Evolutionary conservation across 805 yeast genomes (phyloP).

Genomic region (Hanseniaspora guilliermondii): DNA sequence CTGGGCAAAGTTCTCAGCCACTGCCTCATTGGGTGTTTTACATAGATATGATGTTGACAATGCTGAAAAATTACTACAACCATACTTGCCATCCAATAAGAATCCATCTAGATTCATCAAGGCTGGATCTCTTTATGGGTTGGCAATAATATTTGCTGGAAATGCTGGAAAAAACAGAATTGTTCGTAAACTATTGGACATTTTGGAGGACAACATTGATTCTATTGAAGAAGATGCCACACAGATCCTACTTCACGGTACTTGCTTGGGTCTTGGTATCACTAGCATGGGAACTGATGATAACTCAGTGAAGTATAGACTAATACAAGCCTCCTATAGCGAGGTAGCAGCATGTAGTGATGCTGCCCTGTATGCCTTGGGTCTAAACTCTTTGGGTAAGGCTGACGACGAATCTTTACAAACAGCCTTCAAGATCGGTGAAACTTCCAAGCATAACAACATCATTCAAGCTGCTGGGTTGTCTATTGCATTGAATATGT

Average conservation of each 20-base stretch:
- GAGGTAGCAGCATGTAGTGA: constrained; percentile 93
- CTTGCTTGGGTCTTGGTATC: constrained; percentile 86
- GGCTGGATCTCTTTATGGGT: constrained; percentile 89
- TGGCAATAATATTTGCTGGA: constrained; percentile 91
- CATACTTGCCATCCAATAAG: constrained; percentile 72
- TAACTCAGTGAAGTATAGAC: constrained; percentile 60
- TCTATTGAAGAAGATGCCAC: constrained; percentile 45
- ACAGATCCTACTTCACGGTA: constrained; percentile 88
- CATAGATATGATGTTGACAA: constrained; percentile 89
- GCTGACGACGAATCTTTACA: constrained; percentile 53
- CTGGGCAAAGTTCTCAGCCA: constrained; percentile 96
- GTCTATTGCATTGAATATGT: constrained; percentile 76
- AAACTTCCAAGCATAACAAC: constrained; percentile 91
- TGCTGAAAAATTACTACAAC: constrained; percentile 75
- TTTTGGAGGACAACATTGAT: constrained; percentile 48
- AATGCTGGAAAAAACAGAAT: constrained; percentile 77
- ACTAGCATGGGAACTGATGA: constrained; percentile 91
- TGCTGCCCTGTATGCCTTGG: constrained; percentile 94
- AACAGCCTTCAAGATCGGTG: constrained; percentile 83
- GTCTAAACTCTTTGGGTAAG: constrained; percentile 87
- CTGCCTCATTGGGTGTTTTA: constrained; percentile 94
- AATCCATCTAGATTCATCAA: constrained; percentile 70
- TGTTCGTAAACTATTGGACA: constrained; percentile 59
- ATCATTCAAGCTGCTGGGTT: constrained; percentile 87
- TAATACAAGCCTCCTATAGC: constrained; percentile 70